phyloP scores from a whole-genome alignment of 83 land plant genomes.

The Picea abies region DNA sequence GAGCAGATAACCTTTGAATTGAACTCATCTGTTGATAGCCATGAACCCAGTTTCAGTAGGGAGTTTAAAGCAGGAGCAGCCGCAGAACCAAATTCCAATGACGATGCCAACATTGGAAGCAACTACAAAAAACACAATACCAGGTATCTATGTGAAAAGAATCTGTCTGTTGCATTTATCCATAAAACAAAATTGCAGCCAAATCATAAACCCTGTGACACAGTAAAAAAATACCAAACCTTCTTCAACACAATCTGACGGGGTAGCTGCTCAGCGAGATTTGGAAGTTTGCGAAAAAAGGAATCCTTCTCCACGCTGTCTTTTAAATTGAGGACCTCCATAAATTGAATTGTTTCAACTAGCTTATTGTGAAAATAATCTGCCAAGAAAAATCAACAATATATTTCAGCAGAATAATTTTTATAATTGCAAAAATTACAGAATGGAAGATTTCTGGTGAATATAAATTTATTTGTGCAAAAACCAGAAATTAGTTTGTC shows the following conservation, averaged over 20 bases:
- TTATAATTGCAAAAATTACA: neutral
- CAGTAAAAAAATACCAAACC: constrained; percentile 37
- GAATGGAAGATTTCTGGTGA: neutral
- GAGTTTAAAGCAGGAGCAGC: constrained; percentile 94
- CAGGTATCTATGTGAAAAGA: neutral
- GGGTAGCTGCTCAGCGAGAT: constrained; percentile 94
- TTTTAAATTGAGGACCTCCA: constrained; percentile 94
- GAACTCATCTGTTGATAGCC: constrained; percentile 91
- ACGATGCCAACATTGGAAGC: constrained; percentile 94
- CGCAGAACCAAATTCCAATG: constrained; percentile 99
- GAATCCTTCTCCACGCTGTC: constrained; percentile 98
- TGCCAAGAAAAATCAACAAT: constrained; percentile 21
- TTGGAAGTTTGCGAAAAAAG: constrained; percentile 97
- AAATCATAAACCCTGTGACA: neutral
- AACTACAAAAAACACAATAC: constrained; percentile 47
- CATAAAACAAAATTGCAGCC: neutral
- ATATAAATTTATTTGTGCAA: neutral
- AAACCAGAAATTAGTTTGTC: neutral
- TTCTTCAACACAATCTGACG: constrained; percentile 94
- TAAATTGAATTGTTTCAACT: constrained; percentile 97
- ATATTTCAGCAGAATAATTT: no score
- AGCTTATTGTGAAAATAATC: constrained; percentile 98
- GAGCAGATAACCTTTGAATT: constrained; percentile 65
- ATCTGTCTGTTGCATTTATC: neutral
- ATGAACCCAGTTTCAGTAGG: constrained; percentile 92